Conservation (phyloP, 2,329 filamentous ascomycete species). For the Claviceps fusiformis region DNA sequence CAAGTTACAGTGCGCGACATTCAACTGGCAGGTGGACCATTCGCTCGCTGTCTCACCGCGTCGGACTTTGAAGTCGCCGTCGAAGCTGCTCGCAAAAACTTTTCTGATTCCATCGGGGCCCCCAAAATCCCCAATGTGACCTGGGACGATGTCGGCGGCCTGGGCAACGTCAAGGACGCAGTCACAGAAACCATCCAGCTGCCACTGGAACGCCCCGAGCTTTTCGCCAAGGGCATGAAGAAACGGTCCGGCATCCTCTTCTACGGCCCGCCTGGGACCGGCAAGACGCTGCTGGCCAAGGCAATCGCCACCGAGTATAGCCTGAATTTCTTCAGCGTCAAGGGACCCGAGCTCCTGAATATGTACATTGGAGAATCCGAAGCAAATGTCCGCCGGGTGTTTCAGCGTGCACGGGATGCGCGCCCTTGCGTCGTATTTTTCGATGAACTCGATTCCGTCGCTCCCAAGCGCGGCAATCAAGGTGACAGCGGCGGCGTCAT, state of each 20-base stretch:
- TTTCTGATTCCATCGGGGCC: conserved; percentile 91
- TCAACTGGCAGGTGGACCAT: conserved; percentile 72
- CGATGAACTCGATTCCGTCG: conserved; percentile 84
- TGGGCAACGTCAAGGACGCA: conserved; percentile 92
- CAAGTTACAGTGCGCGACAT: conserved; percentile 63
- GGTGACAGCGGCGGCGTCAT: conserved; percentile 95
- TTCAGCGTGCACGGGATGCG: conserved; percentile 75
- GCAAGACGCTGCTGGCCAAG: conserved; percentile 85
- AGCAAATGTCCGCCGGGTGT: conserved; percentile 79
- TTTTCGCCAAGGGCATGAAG: conserved; percentile 96
- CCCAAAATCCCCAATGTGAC: conserved; percentile 96
- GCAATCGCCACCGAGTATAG: conserved; percentile 90
- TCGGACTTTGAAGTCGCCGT: conserved; percentile 86
- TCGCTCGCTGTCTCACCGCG: conserved; percentile 64
- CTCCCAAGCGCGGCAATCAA: conserved; percentile 92
- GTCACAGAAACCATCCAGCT: conserved; percentile 93
- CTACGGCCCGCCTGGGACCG: conserved; percentile 81
- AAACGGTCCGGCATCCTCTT: conserved; percentile 90
- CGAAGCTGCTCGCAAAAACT: conserved; percentile 91
- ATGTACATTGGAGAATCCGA: conserved; percentile 96
- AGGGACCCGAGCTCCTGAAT: conserved; percentile 81
- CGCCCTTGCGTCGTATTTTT: conserved; percentile 87
- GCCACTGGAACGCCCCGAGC: conserved; percentile 76
- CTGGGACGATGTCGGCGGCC: conserved; percentile 90
- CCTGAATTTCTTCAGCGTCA: conserved; percentile 88